Evolutionary conservation across 805 yeast species (phyloP), one percentile per base, ranked within the genome.

Genomic region (Saccharomycodes ludwigii): DNA sequence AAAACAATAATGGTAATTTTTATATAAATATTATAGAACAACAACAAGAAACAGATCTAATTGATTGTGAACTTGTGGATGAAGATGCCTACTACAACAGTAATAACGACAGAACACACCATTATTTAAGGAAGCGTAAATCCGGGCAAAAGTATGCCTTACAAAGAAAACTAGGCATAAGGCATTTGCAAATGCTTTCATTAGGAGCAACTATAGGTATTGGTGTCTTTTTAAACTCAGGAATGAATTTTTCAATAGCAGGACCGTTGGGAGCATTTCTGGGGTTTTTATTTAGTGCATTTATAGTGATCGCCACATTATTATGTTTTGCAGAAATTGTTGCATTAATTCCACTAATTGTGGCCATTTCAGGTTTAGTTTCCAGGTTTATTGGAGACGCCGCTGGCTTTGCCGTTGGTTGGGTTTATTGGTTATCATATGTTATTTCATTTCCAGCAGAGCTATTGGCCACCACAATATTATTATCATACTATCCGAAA

Each of bases 181-280:
- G 84, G 15, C 88, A 80, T 50, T 54, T 80, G 13, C 85, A 79
- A 46, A 76, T 79, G 74, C 74, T 80, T 29, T 80, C 86, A 0
- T 59, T 81, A 19, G 84, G 85, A 3, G 88, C 85, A 2, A 77
- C 86, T 0, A 51, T 80, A 4, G 91, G 91, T 1, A 88, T 80
- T 11, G 91, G 93, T 0, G 52, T 80, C 13, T 65, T 76, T 35
- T 55, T 80, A 16, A 71, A 76, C 26, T 69, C 79, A 5, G 86
- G 91, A 3, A 76, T 78, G 44, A 80, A 84, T 1, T 65, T 80
- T 32, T 63, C 74, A 13, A 73, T 74, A 12, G 78, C 81, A 2
- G 93, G 93, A 2, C 88, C 88, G 1, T 57, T 80, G 32, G 93
- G 93, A 0, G 71, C 83, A 6, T 53, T 80, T 4, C 42, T 80